phyloP scores from a whole-genome alignment of 164 flowering plant genomes.

The Liquidambar formosana region DNA sequence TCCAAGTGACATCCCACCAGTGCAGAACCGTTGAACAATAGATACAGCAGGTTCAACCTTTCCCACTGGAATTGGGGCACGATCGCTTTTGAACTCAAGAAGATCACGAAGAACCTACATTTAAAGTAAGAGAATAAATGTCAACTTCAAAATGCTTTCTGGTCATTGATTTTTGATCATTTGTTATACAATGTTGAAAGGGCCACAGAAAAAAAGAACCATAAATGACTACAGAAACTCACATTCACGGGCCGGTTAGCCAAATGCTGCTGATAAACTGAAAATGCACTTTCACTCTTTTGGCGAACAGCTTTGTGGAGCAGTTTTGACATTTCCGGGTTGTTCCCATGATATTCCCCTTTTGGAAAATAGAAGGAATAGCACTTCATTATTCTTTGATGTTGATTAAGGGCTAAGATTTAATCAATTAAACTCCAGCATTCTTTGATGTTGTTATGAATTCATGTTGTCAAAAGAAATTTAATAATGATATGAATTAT shows the following conservation, averaged over 20 bases:
- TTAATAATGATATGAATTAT: no score
- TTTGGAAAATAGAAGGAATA: constrained; percentile 12
- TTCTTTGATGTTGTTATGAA: no score
- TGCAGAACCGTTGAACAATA: constrained; percentile 92
- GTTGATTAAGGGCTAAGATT: no score
- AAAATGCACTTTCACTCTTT: constrained; percentile 81
- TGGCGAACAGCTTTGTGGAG: constrained; percentile 99
- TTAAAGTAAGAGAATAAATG: not conserved
- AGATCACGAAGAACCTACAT: constrained; percentile 94
- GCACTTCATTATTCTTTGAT: not conserved
- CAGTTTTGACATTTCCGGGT: constrained; percentile 98
- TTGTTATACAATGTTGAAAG: not conserved
- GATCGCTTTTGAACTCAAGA: constrained; percentile 90
- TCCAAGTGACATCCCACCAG: constrained; percentile 99
- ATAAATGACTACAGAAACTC: constrained; percentile 27
- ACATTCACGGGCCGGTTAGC: constrained; percentile 97
- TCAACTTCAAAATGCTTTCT: not conserved
- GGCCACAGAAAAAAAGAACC: not conserved
- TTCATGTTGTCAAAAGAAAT: no score
- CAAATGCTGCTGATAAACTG: constrained; percentile 96
- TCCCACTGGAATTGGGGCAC: constrained; percentile 88
- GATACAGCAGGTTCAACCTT: constrained; percentile 91
- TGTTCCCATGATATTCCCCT: constrained; percentile 99
- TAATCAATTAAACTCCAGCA: no score
- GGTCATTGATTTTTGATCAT: not conserved